Percentiles rank a stretch among this genome's conserved stretches.
phyloP scores from a whole-genome alignment of 768 basidiomycete species.

The Lactifluus pinguis region DNA sequence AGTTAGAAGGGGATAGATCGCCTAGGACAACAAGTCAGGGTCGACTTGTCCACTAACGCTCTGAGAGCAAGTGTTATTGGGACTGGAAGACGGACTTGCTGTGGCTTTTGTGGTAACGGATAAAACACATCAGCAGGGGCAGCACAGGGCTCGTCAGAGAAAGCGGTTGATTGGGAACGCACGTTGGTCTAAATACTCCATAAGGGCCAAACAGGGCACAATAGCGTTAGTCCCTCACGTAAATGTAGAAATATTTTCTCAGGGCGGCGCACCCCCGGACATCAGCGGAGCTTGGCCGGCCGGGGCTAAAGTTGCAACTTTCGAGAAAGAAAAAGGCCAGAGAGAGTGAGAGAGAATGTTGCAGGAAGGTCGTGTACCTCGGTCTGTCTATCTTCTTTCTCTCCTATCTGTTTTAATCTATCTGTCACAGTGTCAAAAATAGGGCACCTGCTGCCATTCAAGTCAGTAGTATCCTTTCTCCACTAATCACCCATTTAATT shows the following conservation, averaged over 20 bases:
- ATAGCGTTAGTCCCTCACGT: constrained; percentile 15
- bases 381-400: constrained; percentile 32
- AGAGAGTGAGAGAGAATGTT: constrained; percentile 27
- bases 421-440: constrained; percentile 74
- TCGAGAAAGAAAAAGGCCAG: neutral
- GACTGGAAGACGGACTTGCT: constrained; percentile 16
- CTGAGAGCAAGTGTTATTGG: constrained; percentile 21
- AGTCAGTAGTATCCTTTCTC: constrained; percentile 33
- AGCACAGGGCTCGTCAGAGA: constrained; percentile 6
- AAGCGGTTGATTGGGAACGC: constrained; percentile 1
- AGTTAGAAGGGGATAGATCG: constrained; percentile 3
- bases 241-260: neutral
- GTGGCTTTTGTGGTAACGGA: constrained; percentile 10
- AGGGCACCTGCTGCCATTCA: constrained; percentile 91
- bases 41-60: constrained; percentile 21
- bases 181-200: constrained; percentile 16
- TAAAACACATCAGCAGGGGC: constrained; percentile 19
- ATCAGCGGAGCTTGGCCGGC: too few species aligned
- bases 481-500: constrained; percentile 8
- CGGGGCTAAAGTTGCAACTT: neutral
- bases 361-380: constrained; percentile 77
- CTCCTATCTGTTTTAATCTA: neutral
- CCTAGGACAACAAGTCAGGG: constrained; percentile 16
- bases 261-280: neutral
- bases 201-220: constrained; percentile 13